A percentile compares a stretch with the other conserved stretches of the same genome.
Conservation (phyloP, 352 stramenopile genomes). For the Globisporangium emineosum region DNA sequence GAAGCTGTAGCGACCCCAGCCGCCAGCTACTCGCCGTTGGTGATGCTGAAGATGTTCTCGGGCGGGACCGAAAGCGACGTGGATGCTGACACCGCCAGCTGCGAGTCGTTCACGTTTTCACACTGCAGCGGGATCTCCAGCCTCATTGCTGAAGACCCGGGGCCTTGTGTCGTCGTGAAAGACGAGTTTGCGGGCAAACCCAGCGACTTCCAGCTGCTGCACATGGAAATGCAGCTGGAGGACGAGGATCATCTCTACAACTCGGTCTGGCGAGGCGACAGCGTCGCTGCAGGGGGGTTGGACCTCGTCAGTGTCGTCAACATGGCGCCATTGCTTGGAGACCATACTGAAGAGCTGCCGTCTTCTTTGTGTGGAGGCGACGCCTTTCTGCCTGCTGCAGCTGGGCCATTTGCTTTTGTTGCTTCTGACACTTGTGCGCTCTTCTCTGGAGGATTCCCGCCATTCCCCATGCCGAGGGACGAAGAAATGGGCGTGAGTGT, state of each 20-base stretch:
- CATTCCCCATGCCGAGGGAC: not conserved
- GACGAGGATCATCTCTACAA: not conserved
- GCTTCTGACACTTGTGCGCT: not conserved
- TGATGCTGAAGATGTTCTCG: not conserved
- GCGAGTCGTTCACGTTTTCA: not conserved
- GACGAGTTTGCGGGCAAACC: not conserved
- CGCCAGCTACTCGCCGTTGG: not conserved
- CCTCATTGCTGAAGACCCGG: not conserved
- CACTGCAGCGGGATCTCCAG: not conserved
- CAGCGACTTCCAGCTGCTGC: not conserved
- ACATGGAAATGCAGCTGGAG: not conserved
- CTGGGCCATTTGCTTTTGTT: not conserved
- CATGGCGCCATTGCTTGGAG: not conserved
- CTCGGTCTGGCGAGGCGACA: constrained; percentile 7
- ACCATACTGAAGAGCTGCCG: not conserved
- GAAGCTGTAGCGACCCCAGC: not conserved
- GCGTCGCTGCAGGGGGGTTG: not conserved
- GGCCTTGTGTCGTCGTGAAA: not conserved
- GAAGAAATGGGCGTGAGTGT: not conserved
- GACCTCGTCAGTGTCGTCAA: not conserved
- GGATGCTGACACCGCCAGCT: not conserved
- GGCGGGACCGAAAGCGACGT: not conserved
- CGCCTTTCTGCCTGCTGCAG: not conserved
- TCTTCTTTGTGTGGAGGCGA: not conserved
- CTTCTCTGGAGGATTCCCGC: not conserved